Base-by-base conservation (phyloP, 768 basidiomycete genomes). In the Lactifluus volemus region DNA sequence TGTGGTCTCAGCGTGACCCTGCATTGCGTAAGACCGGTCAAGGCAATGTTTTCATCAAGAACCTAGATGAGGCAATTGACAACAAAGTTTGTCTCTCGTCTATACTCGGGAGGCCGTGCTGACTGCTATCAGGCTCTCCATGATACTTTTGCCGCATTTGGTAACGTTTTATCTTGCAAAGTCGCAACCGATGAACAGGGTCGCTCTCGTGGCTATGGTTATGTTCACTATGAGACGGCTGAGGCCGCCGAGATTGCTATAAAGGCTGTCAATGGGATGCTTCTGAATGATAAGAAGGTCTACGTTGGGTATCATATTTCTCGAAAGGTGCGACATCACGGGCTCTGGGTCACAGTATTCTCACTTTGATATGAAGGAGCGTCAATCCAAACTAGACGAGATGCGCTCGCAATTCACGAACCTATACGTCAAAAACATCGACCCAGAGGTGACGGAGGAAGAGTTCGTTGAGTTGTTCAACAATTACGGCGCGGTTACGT, bases 1-100 rank as follows among this genome's bases (percentile, higher is more conserved):
- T 99, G 97, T 98, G 97, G 96, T 98, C 95, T 71, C 97, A 98
- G 83, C 92, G 97, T 74, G 97, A 98, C 79, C 97, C 97, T 61
- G 92, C 94, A 68, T 86, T 99, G 72, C 91, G 97, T 76, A 98
- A 98, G 85, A 98, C 94, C 65, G 94, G 94, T 66, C 94, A 98
- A 78, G 97, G 97, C 75, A 99, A 99, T 75, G 93, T 99, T 72
- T 99, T 99, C 80, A 98, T 99, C 78, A 99, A 99, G 80, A 99
- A 99, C 78, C 78, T 99, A 67, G 95, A 97, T 70, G 92, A 96
- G 75, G 81, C 80, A 59, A 98, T 98, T 68, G 97, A 99, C 77
- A 98, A 99, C 82, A 98, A 98, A 84, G 89, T 86, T 51, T 59
- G 73, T 53, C 32, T 36, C 38, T 39, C 15, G 3, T 10, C 15